phyloP scores from a whole-genome alignment of 495 filamentous ascomycete genomes.

The Penicillium angulare region DNA sequence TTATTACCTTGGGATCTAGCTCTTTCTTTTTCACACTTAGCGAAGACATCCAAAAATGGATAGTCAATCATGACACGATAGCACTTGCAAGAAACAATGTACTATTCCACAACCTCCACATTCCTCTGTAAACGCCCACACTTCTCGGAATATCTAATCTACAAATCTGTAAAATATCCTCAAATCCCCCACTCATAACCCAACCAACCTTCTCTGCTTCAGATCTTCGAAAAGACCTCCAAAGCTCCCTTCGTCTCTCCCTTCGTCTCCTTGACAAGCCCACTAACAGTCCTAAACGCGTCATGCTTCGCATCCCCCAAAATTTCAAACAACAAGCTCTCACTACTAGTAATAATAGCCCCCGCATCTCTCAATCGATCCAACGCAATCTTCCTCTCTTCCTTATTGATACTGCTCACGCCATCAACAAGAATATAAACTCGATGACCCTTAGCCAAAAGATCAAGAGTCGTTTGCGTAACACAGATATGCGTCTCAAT shows the following conservation, averaged over 20 bases:
- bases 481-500: conserved; percentile 96
- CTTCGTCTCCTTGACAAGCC: conserved; percentile 75
- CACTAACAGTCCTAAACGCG: conserved; percentile 67
- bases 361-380: conserved; percentile 71
- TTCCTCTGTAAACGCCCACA: too few species aligned
- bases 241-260: conserved; percentile 63
- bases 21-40: background rate
- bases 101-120: background rate
- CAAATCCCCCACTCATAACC: background rate
- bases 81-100: background rate
- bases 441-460: conserved; percentile 67
- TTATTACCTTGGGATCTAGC: background rate
- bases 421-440: conserved; percentile 93
- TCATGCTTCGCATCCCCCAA: conserved; percentile 80
- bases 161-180: too few species aligned
- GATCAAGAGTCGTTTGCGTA: conserved; percentile 84
- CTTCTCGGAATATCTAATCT: too few species aligned
- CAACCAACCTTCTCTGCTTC: too few species aligned
- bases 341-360: conserved; percentile 79
- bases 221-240: conserved; percentile 68
- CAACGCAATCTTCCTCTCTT: conserved; percentile 79
- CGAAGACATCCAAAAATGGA: background rate
- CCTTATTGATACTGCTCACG: conserved; percentile 78
- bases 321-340: conserved; percentile 89
- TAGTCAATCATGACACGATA: background rate